These are phyloP conservation scores for Daedalea quercina DNA, from an alignment of 768 basidiomycete species.

Conservation along the genomic window DNA sequence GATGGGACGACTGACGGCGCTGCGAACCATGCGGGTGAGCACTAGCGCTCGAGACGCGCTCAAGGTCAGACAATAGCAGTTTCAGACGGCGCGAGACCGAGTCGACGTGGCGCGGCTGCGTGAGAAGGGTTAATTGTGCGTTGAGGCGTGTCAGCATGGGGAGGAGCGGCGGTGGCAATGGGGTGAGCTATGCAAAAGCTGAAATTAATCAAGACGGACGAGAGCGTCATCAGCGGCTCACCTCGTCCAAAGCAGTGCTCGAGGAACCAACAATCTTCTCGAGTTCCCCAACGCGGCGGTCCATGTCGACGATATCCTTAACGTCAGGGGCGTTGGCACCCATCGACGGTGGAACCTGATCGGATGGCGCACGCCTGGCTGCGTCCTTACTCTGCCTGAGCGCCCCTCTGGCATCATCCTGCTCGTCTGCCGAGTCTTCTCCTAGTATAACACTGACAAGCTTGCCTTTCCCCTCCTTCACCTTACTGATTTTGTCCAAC, in stretches of 20 bases:
- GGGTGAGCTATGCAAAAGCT: constrained; percentile 43
- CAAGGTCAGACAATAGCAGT: constrained; percentile 86
- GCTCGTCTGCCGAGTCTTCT: constrained; percentile 17
- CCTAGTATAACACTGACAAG: constrained; percentile 53
- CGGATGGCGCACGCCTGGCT: background rate
- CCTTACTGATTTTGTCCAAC: constrained; percentile 59
- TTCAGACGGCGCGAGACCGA: constrained; percentile 92
- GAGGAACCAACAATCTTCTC: constrained; percentile 81
- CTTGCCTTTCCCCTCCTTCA: constrained; percentile 58
- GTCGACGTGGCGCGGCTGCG: constrained; percentile 94
- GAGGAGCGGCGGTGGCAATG: constrained; percentile 74
- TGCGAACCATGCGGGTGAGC: constrained; percentile 35
- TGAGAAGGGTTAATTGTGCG: constrained; percentile 78
- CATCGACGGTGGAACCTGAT: constrained; percentile 16
- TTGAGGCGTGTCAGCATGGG: constrained; percentile 78
- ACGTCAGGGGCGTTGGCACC: constrained; percentile 22
- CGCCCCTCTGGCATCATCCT: constrained; percentile 6
- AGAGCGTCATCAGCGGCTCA: constrained; percentile 25
- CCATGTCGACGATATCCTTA: constrained; percentile 63
- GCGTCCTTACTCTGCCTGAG: constrained; percentile 6
- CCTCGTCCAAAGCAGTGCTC: constrained; percentile 78
- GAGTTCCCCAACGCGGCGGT: constrained; percentile 76
- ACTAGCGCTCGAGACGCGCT: constrained; percentile 52
- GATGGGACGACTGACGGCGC: constrained; percentile 12
- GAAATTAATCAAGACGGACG: background rate